A percentile compares a stretch with the other conserved stretches of the same genome.
Evolutionary conservation across 2,329 filamentous ascomycete genomes (phyloP).

Genomic region (Pseudogymnoascus pannorum): DNA sequence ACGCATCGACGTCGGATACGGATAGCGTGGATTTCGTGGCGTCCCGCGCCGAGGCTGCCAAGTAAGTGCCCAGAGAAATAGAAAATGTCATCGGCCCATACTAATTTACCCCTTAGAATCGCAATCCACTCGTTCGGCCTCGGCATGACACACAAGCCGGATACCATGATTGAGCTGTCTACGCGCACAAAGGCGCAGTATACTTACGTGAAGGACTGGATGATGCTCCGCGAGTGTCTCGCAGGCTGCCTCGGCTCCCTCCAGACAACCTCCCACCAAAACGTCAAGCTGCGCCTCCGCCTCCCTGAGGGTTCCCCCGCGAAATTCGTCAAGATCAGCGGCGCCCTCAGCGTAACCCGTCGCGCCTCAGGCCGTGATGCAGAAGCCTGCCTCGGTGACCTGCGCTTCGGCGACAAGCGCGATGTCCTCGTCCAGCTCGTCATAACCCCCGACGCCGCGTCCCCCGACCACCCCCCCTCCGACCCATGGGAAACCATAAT

Average conservation of each 20-base stretch:
- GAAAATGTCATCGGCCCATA: slow-evolving; percentile 12
- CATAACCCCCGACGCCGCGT: slow-evolving; percentile 77
- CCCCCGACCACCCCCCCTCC: slow-evolving; percentile 73
- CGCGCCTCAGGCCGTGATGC: slow-evolving; percentile 90
- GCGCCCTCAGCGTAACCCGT: slow-evolving; percentile 92
- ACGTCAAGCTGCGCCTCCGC: slow-evolving; percentile 90
- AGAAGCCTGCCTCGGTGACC: slow-evolving; percentile 82
- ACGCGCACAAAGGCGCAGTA: slow-evolving; percentile 94
- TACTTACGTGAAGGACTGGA: slow-evolving; percentile 99
- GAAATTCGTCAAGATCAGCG: slow-evolving; percentile 98
- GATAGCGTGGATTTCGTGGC: slow-evolving; percentile 98
- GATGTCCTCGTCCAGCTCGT: slow-evolving; percentile 92
- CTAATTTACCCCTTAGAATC: slow-evolving; percentile 49
- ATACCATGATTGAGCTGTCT: slow-evolving; percentile 97
- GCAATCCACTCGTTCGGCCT: slow-evolving; percentile 94
- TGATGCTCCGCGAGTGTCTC: slow-evolving; percentile 97
- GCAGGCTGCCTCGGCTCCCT: slow-evolving; percentile 87
- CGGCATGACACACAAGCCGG: slow-evolving; percentile 93
- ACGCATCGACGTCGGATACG: slow-evolving; percentile 87
- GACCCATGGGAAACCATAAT: slow-evolving; percentile 98
- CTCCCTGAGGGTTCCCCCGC: slow-evolving; percentile 93
- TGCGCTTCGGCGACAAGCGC: slow-evolving; percentile 89
- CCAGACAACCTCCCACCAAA: slow-evolving; percentile 95
- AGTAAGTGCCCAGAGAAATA: slow-evolving; percentile 49
- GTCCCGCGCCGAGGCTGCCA: slow-evolving; percentile 90